Conservation (phyloP, 192 early-diverging fungal species). For the Coemansia sp. region DNA sequence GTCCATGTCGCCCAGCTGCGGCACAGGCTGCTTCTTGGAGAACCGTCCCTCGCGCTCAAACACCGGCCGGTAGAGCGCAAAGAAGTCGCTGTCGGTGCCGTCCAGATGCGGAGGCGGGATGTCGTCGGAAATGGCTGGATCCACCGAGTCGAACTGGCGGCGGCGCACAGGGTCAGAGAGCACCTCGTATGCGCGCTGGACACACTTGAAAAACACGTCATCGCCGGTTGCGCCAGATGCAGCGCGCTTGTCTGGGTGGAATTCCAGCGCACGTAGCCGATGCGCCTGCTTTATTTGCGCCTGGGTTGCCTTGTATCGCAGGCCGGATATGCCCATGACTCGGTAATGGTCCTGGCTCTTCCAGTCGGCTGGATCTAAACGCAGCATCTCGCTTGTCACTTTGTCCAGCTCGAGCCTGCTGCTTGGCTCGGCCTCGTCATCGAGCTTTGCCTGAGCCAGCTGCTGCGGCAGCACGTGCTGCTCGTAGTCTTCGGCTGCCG, state of each 20-base stretch:
- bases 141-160: slow-evolving; percentile 75
- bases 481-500: slow-evolving; percentile 51
- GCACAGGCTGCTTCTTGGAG: slow-evolving; percentile 56
- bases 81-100: slow-evolving; percentile 19
- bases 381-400: slow-evolving; percentile 59
- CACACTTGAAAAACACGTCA: slow-evolving; percentile 80
- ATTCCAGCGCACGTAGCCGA: slow-evolving; percentile 40
- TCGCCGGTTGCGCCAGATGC: slow-evolving; percentile 36
- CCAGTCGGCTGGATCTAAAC: slow-evolving; percentile 69
- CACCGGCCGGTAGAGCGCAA: slow-evolving; percentile 47
- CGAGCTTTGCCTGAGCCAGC: slow-evolving; percentile 31
- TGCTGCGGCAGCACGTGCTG: slow-evolving; percentile 46
- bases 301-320: slow-evolving; percentile 64
- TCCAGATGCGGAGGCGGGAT: slow-evolving; percentile 23
- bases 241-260: slow-evolving; percentile 78
- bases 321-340: slow-evolving; percentile 64
- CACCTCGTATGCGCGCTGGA: slow-evolving; percentile 71
- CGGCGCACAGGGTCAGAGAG: slow-evolving; percentile 65
- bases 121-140: slow-evolving; percentile 66
- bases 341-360: slow-evolving; percentile 85
- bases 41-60: slow-evolving; percentile 72
- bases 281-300: slow-evolving; percentile 63
- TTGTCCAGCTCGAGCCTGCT: slow-evolving; percentile 54
- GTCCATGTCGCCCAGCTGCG: slow-evolving; percentile 57
- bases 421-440: slow-evolving; percentile 38